Percentiles rank a stretch among this genome's conserved stretches.
Conservation (phyloP, 2,329 filamentous ascomycete species). For the Aspergillus sp. region DNA sequence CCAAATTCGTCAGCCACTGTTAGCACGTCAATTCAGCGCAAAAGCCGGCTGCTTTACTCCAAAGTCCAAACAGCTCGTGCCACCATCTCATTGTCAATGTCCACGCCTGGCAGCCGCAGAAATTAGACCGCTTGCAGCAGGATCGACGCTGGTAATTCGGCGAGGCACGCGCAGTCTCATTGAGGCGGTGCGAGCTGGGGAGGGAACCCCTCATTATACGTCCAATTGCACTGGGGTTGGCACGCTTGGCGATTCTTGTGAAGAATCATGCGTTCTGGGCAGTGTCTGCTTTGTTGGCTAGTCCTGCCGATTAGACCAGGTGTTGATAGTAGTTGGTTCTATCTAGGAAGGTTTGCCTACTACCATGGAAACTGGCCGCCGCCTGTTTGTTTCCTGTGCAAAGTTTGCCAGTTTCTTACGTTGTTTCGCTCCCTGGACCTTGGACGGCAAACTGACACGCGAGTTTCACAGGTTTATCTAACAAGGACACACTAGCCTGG, state of each 20-base stretch:
- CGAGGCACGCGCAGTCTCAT: neutral
- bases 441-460: neutral
- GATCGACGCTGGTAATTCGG: neutral
- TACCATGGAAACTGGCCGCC: too few relatives aligned
- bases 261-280: neutral
- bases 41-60: neutral
- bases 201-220: slow-evolving; percentile 5
- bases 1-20: neutral
- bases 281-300: neutral
- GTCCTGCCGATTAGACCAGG: too few relatives aligned
- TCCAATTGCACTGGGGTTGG: neutral
- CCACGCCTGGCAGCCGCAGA: neutral
- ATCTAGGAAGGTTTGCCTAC: too few relatives aligned
- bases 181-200: slow-evolving; percentile 7
- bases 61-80: neutral
- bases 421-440: neutral
- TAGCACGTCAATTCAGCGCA: neutral
- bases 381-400: neutral
- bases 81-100: neutral
- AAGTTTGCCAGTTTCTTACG: neutral
- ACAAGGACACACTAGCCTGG: too few relatives aligned
- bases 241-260: slow-evolving; percentile 2
- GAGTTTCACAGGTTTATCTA: neutral
- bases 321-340: too few relatives aligned
- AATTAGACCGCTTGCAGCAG: neutral